phyloP scores from a whole-genome alignment of 176 grass and related monocot species.

The Phoenix dactylifera region DNA sequence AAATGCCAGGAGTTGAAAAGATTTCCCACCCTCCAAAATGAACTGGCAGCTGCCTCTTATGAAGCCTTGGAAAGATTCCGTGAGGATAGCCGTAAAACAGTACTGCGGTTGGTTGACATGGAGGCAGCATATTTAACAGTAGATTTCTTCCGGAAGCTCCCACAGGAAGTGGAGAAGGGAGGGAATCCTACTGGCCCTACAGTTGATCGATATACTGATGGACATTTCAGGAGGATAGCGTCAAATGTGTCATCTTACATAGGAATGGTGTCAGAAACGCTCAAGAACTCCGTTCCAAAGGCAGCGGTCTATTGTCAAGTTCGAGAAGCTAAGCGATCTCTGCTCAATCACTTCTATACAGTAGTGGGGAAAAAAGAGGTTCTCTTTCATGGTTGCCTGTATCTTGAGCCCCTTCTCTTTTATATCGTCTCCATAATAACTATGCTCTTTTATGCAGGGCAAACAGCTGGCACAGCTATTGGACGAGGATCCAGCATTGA shows the following conservation, averaged over 20 bases:
- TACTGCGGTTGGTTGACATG: slow-evolving; percentile 78
- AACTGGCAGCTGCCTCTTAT: slow-evolving; percentile 68
- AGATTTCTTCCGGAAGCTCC: slow-evolving; percentile 89
- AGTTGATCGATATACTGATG: slow-evolving; percentile 60
- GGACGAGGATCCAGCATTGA: slow-evolving; percentile 82
- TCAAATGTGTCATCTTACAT: slow-evolving; percentile 86
- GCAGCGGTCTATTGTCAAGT: slow-evolving; percentile 88
- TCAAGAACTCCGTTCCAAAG: slow-evolving; percentile 93
- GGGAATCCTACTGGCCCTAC: slow-evolving; percentile 13
- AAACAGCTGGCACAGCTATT: slow-evolving; percentile 61
- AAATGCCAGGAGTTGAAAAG: slow-evolving; percentile 58
- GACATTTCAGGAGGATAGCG: slow-evolving; percentile 83
- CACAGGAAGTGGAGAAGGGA: slow-evolving; percentile 70
- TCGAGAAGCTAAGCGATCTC: slow-evolving; percentile 69
- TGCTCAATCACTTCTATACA: slow-evolving; percentile 77
- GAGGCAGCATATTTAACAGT: slow-evolving; percentile 74
- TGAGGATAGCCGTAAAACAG: slow-evolving; percentile 71
- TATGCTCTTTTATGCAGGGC: slow-evolving; percentile 27
- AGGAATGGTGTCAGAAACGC: slow-evolving; percentile 75
- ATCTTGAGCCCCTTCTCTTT: too few relatives aligned
- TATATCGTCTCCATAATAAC: too few relatives aligned
- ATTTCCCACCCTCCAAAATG: slow-evolving; percentile 76
- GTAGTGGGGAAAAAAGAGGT: slow-evolving; percentile 89
- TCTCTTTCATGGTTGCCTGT: too few relatives aligned
- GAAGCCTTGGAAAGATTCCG: slow-evolving; percentile 68